A percentile compares a stretch with the other conserved stretches of the same genome.
Conservation (phyloP, 768 basidiomycete species). For the Candolleomyces efflorescens region DNA sequence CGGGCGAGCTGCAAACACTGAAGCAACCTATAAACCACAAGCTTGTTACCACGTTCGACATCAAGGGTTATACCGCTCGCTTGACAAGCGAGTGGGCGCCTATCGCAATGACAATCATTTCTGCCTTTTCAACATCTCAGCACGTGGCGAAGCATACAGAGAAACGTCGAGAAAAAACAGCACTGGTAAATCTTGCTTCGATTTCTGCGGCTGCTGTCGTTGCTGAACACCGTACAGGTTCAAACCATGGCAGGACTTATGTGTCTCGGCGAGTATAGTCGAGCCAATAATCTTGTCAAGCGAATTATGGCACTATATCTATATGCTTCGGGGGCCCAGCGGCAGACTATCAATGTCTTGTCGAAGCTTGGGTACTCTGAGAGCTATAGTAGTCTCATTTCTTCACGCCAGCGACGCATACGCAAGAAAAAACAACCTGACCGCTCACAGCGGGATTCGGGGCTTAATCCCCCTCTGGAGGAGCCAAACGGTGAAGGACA, state of each 20-base stretch:
- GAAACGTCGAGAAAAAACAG: slow-evolving; percentile 7
- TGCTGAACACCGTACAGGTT: slow-evolving; percentile 14
- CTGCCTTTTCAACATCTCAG: slow-evolving; percentile 17
- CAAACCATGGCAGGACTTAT: slow-evolving; percentile 15
- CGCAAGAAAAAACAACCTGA: not conserved
- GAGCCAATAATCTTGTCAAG: slow-evolving; percentile 24
- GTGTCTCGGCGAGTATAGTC: slow-evolving; percentile 26
- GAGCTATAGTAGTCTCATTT: slow-evolving; percentile 24
- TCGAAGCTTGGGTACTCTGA: slow-evolving; percentile 23
- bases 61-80: not conserved
- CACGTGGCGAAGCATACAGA: not conserved
- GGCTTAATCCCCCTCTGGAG: no score
- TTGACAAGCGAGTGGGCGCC: slow-evolving; percentile 7
- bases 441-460: no score
- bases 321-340: slow-evolving; percentile 27
- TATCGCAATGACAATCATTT: slow-evolving; percentile 10
- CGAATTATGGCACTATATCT: slow-evolving; percentile 25
- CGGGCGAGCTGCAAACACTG: slow-evolving; percentile 14
- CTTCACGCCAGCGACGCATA: slow-evolving; percentile 9
- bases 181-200: slow-evolving; percentile 11
- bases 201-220: not conserved
- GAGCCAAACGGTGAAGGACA: not conserved
- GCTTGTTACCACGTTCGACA: slow-evolving; percentile 12
- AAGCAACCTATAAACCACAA: slow-evolving; percentile 6
- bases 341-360: slow-evolving; percentile 25